These are phyloP conservation scores for Neofusicoccum umdonicola DNA, from an alignment of 2,329 filamentous ascomycete genomes.

Conservation along the genomic window DNA sequence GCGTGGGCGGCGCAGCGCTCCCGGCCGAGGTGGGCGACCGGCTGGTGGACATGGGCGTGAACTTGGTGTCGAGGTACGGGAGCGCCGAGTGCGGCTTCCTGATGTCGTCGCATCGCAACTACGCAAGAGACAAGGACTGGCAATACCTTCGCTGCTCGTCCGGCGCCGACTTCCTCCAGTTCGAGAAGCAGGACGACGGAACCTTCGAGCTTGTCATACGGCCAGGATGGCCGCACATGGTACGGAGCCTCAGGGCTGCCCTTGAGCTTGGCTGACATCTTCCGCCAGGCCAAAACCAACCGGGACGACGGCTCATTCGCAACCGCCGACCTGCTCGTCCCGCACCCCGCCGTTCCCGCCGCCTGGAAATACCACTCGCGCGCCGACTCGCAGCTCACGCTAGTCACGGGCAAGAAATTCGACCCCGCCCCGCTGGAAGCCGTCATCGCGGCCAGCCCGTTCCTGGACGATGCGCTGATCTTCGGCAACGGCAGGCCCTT, in stretches of 20 bases:
- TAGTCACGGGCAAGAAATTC: constrained; percentile 68
- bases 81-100: constrained; percentile 67
- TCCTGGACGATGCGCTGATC: constrained; percentile 57
- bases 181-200: constrained; percentile 43
- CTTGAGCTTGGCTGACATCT: not conserved
- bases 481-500: constrained; percentile 60
- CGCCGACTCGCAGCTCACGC: constrained; percentile 60
- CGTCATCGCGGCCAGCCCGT: constrained; percentile 46
- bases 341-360: constrained; percentile 50
- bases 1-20: constrained; percentile 62
- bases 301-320: constrained; percentile 59
- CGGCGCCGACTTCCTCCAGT: constrained; percentile 42
- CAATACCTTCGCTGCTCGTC: constrained; percentile 54
- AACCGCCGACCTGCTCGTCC: constrained; percentile 62
- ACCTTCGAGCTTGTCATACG: constrained; percentile 57
- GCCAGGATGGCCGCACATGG: constrained; percentile 57
- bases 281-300: constrained; percentile 51
- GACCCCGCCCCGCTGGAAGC: constrained; percentile 62
- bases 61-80: constrained; percentile 61
- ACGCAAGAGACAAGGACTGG: constrained; percentile 56
- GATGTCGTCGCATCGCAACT: constrained; percentile 61
- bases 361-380: constrained; percentile 64
- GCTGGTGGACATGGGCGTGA: constrained; percentile 52
- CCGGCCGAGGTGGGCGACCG: constrained; percentile 52
- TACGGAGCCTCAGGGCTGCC: not conserved